Percentiles rank a stretch among this genome's conserved stretches.
Evolutionary conservation across 2,329 filamentous ascomycete genomes (phyloP).

Genomic region (Pyrenochaeta sp.): DNA sequence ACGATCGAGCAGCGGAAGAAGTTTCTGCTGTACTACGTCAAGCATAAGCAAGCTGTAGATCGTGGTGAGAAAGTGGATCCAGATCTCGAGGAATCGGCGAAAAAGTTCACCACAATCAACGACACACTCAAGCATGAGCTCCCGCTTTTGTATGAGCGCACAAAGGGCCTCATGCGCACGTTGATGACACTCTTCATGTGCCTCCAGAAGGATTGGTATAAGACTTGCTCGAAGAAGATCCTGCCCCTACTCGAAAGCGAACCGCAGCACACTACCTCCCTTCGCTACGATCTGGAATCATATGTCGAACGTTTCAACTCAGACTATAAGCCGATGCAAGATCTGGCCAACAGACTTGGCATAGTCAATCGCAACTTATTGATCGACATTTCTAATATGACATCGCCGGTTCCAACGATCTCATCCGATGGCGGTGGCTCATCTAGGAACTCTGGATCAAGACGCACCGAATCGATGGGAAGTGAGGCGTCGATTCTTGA

Average conservation of each 20-base stretch:
- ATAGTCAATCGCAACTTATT: slow-evolving; percentile 78
- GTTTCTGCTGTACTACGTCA: slow-evolving; percentile 87
- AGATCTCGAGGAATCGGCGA: slow-evolving; percentile 81
- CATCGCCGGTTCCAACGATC: slow-evolving; percentile 59
- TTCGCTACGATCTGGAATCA: slow-evolving; percentile 72
- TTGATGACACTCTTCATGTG: slow-evolving; percentile 84
- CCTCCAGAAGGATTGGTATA: slow-evolving; percentile 84
- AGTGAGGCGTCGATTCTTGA: slow-evolving; percentile 46
- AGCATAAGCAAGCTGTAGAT: slow-evolving; percentile 77
- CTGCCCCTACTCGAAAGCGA: slow-evolving; percentile 71
- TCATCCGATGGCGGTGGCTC: slow-evolving; percentile 50
- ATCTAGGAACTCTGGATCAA: slow-evolving; percentile 52
- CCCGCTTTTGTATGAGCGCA: slow-evolving; percentile 80
- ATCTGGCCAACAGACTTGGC: slow-evolving; percentile 74
- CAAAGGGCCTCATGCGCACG: slow-evolving; percentile 82
- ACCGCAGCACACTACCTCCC: slow-evolving; percentile 50
- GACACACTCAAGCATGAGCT: slow-evolving; percentile 93
- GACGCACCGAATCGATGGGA: slow-evolving; percentile 52
- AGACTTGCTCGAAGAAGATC: slow-evolving; percentile 84
- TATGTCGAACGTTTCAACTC: slow-evolving; percentile 79
- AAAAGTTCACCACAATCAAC: slow-evolving; percentile 90
- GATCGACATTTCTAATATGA: slow-evolving; percentile 66
- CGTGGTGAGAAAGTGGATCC: slow-evolving; percentile 86
- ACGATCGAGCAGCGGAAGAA: slow-evolving; percentile 96
- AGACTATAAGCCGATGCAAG: slow-evolving; percentile 75